Base-by-base conservation (phyloP, 75 land plant species). In the Chamaecyparis obtusa region DNA sequence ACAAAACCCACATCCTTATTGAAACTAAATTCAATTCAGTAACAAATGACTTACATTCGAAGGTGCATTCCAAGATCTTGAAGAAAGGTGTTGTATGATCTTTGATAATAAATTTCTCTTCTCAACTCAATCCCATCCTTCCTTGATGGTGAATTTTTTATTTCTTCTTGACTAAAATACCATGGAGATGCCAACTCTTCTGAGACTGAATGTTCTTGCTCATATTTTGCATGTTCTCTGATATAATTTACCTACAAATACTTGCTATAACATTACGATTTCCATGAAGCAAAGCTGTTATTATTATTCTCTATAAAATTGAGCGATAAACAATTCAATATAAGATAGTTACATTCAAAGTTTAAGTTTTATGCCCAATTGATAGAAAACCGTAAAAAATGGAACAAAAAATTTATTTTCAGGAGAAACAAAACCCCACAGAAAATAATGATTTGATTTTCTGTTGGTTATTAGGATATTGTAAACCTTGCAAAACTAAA, bases 41-140 rank as follows among this genome's bases (percentile, higher is more conserved):
- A n/a, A 43, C 46, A 43, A 21, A 27, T 80, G 9, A 86, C 89
- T 89, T 75, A 89, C 90, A 87, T 1, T 39, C 75, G n/a, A 64
- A 89, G 86, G 7, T 71, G 37, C 89, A 83, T 87, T 32, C 90
- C 88, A 14, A 89, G 88, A 46, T 87, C 84, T 77, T 89, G 90
- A 37, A 87, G 51, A 74, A 89, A 89, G n/a, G 88, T n/a, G 33
- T 86, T 88, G 27, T 89, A 89, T n/a, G 83, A 87, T 56, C 54
- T 24, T 8, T 89, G 85, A 16, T 71, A 55, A 36, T 56, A 82
- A 7, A 81, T 75, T 85, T 87, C 90, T 41, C 39, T 71, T 17
- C n/a, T 71, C 64, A 60, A 81, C 84, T 89, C 89, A 19, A 89
- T 89, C 36, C n/a, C n/a, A n/a, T 89, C 90, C 35, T 71, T 83